These are phyloP conservation scores for Xylaria sp. DNA, from an alignment of 2,329 filamentous ascomycete species.

Conservation along the genomic window DNA sequence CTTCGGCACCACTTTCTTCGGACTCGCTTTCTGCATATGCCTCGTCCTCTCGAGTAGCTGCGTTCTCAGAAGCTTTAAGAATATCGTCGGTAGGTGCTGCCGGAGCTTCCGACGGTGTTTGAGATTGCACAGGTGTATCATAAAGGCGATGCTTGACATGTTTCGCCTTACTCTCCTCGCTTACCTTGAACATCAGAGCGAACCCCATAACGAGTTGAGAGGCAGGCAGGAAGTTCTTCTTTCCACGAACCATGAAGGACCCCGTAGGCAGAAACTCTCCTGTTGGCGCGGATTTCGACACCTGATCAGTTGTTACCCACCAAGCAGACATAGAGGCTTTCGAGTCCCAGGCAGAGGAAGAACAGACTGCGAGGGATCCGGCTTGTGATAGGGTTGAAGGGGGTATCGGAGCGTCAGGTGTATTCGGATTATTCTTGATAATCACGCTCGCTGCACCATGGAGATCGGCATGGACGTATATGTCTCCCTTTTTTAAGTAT, in stretches of 20 bases:
- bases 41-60: slow-evolving; percentile 41
- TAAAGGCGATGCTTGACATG: slow-evolving; percentile 78
- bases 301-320: slow-evolving; percentile 93
- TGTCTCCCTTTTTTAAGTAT: slow-evolving; percentile 87
- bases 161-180: slow-evolving; percentile 83
- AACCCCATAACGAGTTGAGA: slow-evolving; percentile 89
- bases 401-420: slow-evolving; percentile 85
- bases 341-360: slow-evolving; percentile 92
- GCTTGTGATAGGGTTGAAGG: slow-evolving; percentile 93
- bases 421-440: slow-evolving; percentile 86
- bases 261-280: slow-evolving; percentile 85
- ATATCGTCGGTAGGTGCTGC: slow-evolving; percentile 14
- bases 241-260: slow-evolving; percentile 82
- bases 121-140: slow-evolving; percentile 40
- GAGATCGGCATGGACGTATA: slow-evolving; percentile 92
- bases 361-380: slow-evolving; percentile 83
- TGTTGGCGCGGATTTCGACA: slow-evolving; percentile 82
- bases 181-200: slow-evolving; percentile 87
- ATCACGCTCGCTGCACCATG: slow-evolving; percentile 86
- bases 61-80: slow-evolving; percentile 15
- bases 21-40: slow-evolving; percentile 49
- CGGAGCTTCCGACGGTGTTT: slow-evolving; percentile 29
- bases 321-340: slow-evolving; percentile 96
- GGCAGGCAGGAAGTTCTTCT: slow-evolving; percentile 91
- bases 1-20: slow-evolving; percentile 38